These are phyloP conservation scores for Przewalskia tangutica DNA, from an alignment of 257 asterid genomes.

Conservation along the genomic window DNA sequence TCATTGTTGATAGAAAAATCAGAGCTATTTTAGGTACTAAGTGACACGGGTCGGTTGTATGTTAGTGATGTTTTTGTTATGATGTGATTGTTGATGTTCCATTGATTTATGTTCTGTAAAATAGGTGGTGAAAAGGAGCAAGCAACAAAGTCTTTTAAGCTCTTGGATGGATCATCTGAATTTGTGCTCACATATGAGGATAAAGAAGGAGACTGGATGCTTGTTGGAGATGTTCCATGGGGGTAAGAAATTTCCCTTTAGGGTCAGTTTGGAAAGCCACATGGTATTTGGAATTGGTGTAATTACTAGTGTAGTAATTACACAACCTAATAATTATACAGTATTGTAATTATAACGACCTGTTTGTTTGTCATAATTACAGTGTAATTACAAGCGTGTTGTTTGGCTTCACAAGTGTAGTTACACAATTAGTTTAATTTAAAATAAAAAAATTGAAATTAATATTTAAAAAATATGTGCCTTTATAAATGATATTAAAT, in stretches of 20 bases:
- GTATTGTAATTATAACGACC: too few relatives aligned
- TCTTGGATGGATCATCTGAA: constrained; percentile 70
- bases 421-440: too few relatives aligned
- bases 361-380: too few relatives aligned
- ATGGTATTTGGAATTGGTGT: too few relatives aligned
- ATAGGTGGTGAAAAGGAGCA: constrained; percentile 50
- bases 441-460: too few relatives aligned
- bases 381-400: too few relatives aligned
- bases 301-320: too few relatives aligned
- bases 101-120: neutral
- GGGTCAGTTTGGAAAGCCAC: too few relatives aligned
- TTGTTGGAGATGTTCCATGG: constrained; percentile 88
- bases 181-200: constrained; percentile 84
- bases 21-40: neutral
- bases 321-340: too few relatives aligned
- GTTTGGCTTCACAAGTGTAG: too few relatives aligned
- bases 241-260: constrained; percentile 28
- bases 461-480: too few relatives aligned
- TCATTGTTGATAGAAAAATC: neutral
- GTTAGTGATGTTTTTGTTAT: neutral
- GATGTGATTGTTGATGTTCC: neutral
- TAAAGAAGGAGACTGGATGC: constrained; percentile 92
- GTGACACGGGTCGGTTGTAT: neutral
- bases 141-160: constrained; percentile 34
- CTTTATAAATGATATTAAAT: too few relatives aligned